A percentile compares a stretch with the other conserved stretches of the same genome.
Evolutionary conservation across 371 early-diverging fungal species (phyloP).

Genomic region (Conidiobolus coronatus): DNA sequence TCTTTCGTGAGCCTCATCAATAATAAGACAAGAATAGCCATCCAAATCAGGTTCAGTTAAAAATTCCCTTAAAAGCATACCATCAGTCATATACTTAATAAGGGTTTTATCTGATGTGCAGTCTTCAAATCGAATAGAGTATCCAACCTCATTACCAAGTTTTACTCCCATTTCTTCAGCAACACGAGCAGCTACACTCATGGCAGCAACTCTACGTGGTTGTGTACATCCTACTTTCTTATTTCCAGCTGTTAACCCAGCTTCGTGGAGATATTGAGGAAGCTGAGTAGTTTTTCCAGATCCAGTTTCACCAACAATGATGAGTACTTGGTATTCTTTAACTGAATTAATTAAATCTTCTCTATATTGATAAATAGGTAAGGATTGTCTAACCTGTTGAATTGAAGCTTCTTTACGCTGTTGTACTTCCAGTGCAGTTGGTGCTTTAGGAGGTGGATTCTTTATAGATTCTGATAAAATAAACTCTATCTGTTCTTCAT

Average conservation of each 20-base stretch:
- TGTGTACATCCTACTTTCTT: conserved; percentile 96
- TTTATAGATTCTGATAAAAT: conserved; percentile 19
- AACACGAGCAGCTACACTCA: conserved; percentile 94
- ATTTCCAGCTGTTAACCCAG: conserved; percentile 66
- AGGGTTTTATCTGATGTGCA: conserved; percentile 86
- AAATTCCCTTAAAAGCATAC: conserved; percentile 95
- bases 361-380: conserved; percentile 77
- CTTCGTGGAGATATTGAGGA: conserved; percentile 94
- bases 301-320: conserved; percentile 97
- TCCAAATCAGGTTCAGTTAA: conserved; percentile 91
- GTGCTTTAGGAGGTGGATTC: not conserved
- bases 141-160: conserved; percentile 88
- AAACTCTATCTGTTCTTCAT: conserved; percentile 84
- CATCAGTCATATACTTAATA: conserved; percentile 98
- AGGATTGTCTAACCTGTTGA: conserved; percentile 67
- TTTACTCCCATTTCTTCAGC: conserved; percentile 88
- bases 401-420: conserved; percentile 47
- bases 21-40: conserved; percentile 78
- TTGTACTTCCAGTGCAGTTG: conserved; percentile 1
- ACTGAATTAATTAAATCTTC: conserved; percentile 62
- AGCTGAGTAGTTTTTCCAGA: conserved; percentile 98
- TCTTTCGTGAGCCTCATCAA: conserved; percentile 99
- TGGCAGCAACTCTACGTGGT: conserved; percentile 97
- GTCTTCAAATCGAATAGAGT: conserved; percentile 96
- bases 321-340: conserved; percentile 57